These are phyloP conservation scores for Hypoxylon fuscum DNA, from an alignment of 495 filamentous ascomycete genomes.

Conservation along the genomic window DNA sequence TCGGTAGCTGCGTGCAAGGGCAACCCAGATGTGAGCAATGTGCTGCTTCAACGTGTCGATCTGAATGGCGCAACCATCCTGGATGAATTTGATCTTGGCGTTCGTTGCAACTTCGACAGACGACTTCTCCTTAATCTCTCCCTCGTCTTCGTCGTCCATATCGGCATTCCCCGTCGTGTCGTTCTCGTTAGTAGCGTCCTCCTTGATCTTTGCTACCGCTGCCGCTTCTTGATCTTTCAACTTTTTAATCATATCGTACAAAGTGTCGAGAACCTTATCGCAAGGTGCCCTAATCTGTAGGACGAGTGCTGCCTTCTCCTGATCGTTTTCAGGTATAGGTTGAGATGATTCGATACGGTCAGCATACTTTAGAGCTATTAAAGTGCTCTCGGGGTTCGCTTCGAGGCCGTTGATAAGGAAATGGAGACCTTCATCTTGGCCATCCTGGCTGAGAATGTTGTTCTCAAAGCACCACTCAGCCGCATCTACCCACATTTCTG, in stretches of 20 bases:
- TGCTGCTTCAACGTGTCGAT: conserved; percentile 76
- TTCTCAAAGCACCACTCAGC: conserved; percentile 92
- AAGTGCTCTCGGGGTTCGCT: conserved; percentile 92
- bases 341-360: conserved; percentile 82
- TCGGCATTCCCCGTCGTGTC: conserved; percentile 53
- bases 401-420: conserved; percentile 83
- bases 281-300: conserved; percentile 81
- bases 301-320: conserved; percentile 72
- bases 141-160: conserved; percentile 72
- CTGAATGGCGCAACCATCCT: conserved; percentile 74
- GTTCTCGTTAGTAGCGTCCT: conserved; percentile 53
- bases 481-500: conserved; percentile 94
- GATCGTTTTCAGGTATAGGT: conserved; percentile 74
- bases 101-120: conserved; percentile 65
- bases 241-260: conserved; percentile 81
- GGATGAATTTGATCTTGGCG: conserved; percentile 73
- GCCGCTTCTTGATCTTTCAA: conserved; percentile 75
- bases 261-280: conserved; percentile 80
- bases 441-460: conserved; percentile 66
- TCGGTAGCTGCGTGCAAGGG: conserved; percentile 90
- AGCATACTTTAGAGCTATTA: conserved; percentile 87
- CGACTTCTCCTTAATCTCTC: conserved; percentile 62
- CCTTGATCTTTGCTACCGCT: conserved; percentile 76
- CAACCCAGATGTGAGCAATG: conserved; percentile 92
- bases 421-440: conserved; percentile 65